phyloP scores from a whole-genome alignment of 2,329 filamentous ascomycete genomes.

The Scedosporium dehoogii region DNA sequence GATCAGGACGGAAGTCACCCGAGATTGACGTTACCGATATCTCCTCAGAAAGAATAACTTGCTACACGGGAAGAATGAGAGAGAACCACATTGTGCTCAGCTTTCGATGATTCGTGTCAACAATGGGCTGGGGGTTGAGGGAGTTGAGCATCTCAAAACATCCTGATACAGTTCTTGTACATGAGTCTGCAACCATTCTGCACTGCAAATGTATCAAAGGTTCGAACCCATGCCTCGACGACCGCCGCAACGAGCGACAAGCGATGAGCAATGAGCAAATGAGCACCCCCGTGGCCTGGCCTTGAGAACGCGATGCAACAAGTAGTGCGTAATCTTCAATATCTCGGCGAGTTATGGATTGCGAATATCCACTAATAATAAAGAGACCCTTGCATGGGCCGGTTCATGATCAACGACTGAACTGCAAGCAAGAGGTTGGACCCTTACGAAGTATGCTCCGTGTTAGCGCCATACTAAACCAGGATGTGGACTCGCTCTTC shows the following conservation, averaged over 20 bases:
- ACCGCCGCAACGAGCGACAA: neutral
- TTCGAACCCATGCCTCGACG: neutral
- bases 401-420: too few relatives aligned
- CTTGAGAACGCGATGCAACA: neutral
- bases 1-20: neutral
- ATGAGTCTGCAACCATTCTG: neutral
- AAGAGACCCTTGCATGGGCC: neutral
- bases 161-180: neutral
- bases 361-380: neutral
- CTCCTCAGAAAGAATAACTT: neutral
- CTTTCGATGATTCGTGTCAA: neutral
- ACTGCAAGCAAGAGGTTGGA: neutral
- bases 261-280: too few relatives aligned
- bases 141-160: neutral
- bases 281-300: neutral
- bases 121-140: neutral
- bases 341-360: neutral
- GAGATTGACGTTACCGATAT: neutral
- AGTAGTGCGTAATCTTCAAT: neutral
- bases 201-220: neutral
- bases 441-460: neutral
- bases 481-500: too few relatives aligned
- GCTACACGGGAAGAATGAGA: neutral
- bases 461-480: too few relatives aligned
- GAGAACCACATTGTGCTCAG: neutral